Percentiles rank a stretch among this genome's conserved stretches.
Evolutionary conservation across 805 yeast species (phyloP).

Genomic region (Saccharomycopsis malanga): DNA sequence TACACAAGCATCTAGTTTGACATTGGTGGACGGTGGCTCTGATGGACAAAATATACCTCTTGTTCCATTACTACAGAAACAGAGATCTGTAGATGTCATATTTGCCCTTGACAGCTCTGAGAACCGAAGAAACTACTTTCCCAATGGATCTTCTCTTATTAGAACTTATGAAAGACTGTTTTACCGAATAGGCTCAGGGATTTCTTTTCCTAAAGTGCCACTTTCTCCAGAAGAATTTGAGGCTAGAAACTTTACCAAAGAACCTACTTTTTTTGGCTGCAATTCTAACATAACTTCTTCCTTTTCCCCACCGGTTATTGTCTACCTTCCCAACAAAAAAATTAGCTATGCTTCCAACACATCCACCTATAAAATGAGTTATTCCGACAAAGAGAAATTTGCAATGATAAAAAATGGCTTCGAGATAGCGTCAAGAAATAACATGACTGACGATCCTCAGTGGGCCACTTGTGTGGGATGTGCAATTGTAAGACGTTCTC

Average conservation of each 20-base stretch:
- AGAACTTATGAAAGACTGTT: slow-evolving; percentile 38
- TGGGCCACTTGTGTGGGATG: slow-evolving; percentile 77
- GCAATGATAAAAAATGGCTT: slow-evolving; percentile 68
- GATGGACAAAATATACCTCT: slow-evolving; percentile 58
- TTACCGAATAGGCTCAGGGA: slow-evolving; percentile 42
- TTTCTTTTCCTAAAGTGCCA: slow-evolving; percentile 76
- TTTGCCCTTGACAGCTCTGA: slow-evolving; percentile 56
- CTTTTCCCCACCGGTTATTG: slow-evolving; percentile 56
- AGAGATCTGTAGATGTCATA: slow-evolving; percentile 47
- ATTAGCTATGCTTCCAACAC: slow-evolving; percentile 60
- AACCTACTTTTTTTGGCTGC: slow-evolving; percentile 82
- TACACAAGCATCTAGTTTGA: slow-evolving; percentile 28
- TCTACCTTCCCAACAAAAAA: slow-evolving; percentile 68
- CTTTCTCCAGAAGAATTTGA: slow-evolving; percentile 43
- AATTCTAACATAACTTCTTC: slow-evolving; percentile 33
- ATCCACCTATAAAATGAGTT: slow-evolving; percentile 60
- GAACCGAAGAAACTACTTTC: slow-evolving; percentile 49
- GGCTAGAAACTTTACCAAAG: slow-evolving; percentile 51
- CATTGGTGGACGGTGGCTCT: slow-evolving; percentile 68
- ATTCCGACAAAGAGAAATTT: slow-evolving; percentile 47
- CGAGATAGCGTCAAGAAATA: slow-evolving; percentile 57
- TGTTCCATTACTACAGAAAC: slow-evolving; percentile 52
- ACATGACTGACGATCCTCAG: slow-evolving; percentile 58
- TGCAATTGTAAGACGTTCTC: slow-evolving; percentile 72
- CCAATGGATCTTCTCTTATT: slow-evolving; percentile 49